Conservation (phyloP, 768 basidiomycete genomes). For the Cantharellus cinnabarinus region DNA sequence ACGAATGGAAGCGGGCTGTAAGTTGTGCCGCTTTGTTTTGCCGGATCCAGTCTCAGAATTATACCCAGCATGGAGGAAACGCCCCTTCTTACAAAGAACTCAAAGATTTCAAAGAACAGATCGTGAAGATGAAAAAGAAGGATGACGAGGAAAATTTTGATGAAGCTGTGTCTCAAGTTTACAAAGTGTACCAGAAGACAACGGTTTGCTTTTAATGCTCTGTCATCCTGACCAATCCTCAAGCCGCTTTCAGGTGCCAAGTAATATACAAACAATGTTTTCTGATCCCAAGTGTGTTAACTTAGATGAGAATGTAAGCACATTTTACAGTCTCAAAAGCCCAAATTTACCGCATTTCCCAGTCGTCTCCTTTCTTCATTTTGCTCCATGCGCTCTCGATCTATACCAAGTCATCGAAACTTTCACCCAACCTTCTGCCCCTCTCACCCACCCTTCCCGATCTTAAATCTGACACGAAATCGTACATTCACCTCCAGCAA, state of each 20-base stretch:
- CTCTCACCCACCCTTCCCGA: conserved; percentile 79
- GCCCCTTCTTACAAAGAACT: conserved; percentile 42
- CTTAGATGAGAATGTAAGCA: conserved; percentile 20
- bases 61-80: conserved; percentile 40
- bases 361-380: conserved; percentile 54
- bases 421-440: conserved; percentile 45
- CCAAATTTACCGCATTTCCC: not conserved
- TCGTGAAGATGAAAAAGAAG: conserved; percentile 48
- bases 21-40: conserved; percentile 12
- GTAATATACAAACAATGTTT: conserved; percentile 45
- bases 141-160: conserved; percentile 94
- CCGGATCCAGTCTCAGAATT: not conserved
- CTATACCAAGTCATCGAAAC: conserved; percentile 29
- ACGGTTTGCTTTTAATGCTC: conserved; percentile 12
- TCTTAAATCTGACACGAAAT: conserved; percentile 78
- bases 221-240: not conserved
- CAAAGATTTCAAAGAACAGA: conserved; percentile 48
- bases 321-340: not conserved
- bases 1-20: conserved; percentile 65
- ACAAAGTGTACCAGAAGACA: conserved; percentile 50
- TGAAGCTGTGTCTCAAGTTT: conserved; percentile 77
- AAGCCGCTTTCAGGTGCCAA: conserved; percentile 30
- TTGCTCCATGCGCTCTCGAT: conserved; percentile 52
- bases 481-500: conserved; percentile 68
- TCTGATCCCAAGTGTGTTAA: conserved; percentile 32